Conservation (phyloP, 352 stramenopile species). For the Phytophthora crassamura region DNA sequence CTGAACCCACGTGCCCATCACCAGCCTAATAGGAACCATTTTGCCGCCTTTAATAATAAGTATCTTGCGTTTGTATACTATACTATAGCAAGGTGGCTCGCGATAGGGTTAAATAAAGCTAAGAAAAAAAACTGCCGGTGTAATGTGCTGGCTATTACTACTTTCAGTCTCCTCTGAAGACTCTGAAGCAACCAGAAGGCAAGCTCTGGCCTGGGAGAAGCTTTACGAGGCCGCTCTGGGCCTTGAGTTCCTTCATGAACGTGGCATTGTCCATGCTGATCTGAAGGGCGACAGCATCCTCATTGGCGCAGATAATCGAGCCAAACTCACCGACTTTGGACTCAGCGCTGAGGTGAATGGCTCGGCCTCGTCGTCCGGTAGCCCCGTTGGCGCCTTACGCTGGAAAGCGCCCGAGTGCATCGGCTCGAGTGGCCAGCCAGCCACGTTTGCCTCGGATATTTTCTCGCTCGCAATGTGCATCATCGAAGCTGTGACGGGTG, state of each 20-base stretch:
- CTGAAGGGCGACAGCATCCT: constrained; percentile 40
- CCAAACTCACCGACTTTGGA: constrained; percentile 39
- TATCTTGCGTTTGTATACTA: too few species aligned
- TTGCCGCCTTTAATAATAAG: too few species aligned
- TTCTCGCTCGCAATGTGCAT: constrained; percentile 36
- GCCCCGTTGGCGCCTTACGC: constrained; percentile 17
- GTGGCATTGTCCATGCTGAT: constrained; percentile 28
- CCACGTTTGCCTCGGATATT: constrained; percentile 26
- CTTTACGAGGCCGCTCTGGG: constrained; percentile 34
- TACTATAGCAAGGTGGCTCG: too few species aligned
- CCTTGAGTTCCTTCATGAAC: constrained; percentile 28
- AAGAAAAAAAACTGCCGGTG: too few species aligned
- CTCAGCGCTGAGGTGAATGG: constrained; percentile 19
- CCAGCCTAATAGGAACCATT: too few species aligned
- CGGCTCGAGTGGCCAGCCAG: constrained; percentile 6
- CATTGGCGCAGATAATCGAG: constrained; percentile 24
- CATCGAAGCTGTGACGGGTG: constrained; percentile 25
- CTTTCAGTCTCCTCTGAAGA: background rate
- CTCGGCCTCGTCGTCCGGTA: background rate
- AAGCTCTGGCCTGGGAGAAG: constrained; percentile 23
- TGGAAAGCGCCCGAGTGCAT: constrained; percentile 31
- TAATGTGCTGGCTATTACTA: too few species aligned
- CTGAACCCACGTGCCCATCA: too few species aligned
- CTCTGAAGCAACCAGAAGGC: background rate
- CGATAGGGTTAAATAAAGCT: too few species aligned